Percentiles rank a stretch among this genome's conserved stretches.
phyloP scores from a whole-genome alignment of 2,329 filamentous ascomycete species.

The Arthrinium puccinioides region DNA sequence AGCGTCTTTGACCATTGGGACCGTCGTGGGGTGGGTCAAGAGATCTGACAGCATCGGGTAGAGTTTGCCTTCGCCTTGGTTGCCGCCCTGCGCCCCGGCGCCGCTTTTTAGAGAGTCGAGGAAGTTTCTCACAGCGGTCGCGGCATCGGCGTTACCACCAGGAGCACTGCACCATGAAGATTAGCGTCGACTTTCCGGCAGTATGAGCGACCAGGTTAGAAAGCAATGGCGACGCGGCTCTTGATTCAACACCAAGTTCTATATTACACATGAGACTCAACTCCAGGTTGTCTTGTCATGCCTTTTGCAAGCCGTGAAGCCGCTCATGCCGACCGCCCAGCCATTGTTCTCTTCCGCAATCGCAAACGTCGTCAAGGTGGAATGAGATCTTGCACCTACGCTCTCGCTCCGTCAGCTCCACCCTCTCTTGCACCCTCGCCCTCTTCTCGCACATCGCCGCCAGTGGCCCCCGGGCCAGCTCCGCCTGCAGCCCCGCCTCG shows the following conservation, averaged over 20 bases:
- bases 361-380: no score
- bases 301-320: no score
- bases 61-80: slow-evolving; percentile 46
- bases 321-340: neutral
- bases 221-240: slow-evolving; percentile 3
- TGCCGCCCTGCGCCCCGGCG: slow-evolving; percentile 28
- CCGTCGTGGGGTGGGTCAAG: slow-evolving; percentile 67
- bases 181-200: slow-evolving; percentile 32
- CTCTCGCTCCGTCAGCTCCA: slow-evolving; percentile 94
- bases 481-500: slow-evolving; percentile 63
- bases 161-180: slow-evolving; percentile 45
- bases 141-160: slow-evolving; percentile 59
- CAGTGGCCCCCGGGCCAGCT: slow-evolving; percentile 79
- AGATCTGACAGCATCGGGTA: slow-evolving; percentile 86
- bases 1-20: slow-evolving; percentile 64
- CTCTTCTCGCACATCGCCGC: slow-evolving; percentile 86
- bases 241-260: slow-evolving; percentile 4
- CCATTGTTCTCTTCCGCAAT: neutral
- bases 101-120: slow-evolving; percentile 69
- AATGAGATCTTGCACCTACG: slow-evolving; percentile 68
- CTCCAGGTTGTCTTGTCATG: neutral
- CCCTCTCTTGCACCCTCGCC: slow-evolving; percentile 84
- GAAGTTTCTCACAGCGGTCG: slow-evolving; percentile 78
- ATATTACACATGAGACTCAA: neutral
- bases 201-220: no score